Base-by-base conservation (phyloP, 208 protist genomes). In the Acanthamoeba sp. region DNA sequence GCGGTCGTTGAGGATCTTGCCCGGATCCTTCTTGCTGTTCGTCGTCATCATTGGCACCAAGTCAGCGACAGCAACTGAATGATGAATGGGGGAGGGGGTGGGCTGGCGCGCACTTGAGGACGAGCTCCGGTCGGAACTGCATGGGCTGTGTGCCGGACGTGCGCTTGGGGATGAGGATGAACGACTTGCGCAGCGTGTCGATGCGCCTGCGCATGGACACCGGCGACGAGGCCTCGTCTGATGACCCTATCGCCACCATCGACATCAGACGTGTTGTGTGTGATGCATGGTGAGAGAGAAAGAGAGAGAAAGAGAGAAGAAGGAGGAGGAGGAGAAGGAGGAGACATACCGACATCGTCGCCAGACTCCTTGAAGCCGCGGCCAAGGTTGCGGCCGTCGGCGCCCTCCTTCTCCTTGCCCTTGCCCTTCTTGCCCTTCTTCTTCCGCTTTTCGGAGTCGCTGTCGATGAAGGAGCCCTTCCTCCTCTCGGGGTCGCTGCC, bases 91-190 rank as follows among this genome's bases (percentile, higher is more conserved):
- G 10, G 20, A 55, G 24, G 29, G 29, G 5, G 78, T 5, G 69
- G 2, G 18, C 27, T 14, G 24, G 32, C 4, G 40, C 27, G 80
- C n/a, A 89, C 80, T 64, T 64, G 52, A 89, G 80, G 12, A 89
- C 80, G 48, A 89, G 80, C 52, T 89, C 80, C 1, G 80, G 80
- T 42, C 52, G 45, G 80, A 89, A 89, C 80, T 89, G 80, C 80
- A 89, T 89, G 52, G 80, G 80, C 42, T 89, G 80, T 7, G 52
- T 29, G 80, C 50, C 80, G 48, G 80, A 66, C n/a, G 80, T 89
- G 52, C 80, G 80, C 80, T 89, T 89, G 48, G 80, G 80, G 12
- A 64, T 89, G 38, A 78, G 69, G 29, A 66, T 55, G 50, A 64
- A 89, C 6, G 50, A 66, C 80, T 89, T 89, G 38, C 80, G 80